Evolutionary conservation across 257 asterid species (phyloP).

Genomic region (Ophiorrhiza pumila): DNA sequence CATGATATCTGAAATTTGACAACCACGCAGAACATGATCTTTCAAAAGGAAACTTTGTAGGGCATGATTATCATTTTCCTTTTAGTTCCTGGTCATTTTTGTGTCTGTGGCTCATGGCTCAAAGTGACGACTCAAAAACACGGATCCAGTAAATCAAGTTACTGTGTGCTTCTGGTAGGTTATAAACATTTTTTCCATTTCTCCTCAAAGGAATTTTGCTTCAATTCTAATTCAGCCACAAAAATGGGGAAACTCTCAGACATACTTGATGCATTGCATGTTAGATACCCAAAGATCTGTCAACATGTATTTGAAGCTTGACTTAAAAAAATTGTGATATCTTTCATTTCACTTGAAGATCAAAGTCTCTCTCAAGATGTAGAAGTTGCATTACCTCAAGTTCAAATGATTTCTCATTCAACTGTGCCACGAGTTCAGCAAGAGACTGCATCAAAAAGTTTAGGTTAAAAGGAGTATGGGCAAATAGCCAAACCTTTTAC

Average conservation of each 20-base stretch:
- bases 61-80: neutral
- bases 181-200: neutral
- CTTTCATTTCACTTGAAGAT: neutral
- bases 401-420: conserved; percentile 92
- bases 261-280: neutral
- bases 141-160: neutral
- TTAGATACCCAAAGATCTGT: neutral
- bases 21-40: neutral
- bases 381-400: conserved; percentile 73
- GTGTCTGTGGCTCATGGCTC: neutral
- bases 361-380: conserved; percentile 4
- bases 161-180: too few species aligned
- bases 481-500: conserved; percentile 13
- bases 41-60: neutral
- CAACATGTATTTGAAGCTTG: neutral
- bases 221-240: neutral
- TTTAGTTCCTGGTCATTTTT: neutral
- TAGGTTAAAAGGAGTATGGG: conserved; percentile 11
- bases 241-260: neutral
- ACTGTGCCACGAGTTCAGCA: conserved; percentile 70
- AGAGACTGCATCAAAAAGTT: conserved; percentile 52
- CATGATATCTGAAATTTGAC: neutral
- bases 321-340: neutral
- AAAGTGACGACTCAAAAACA: neutral
- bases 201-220: neutral